A percentile compares a stretch with the other conserved stretches of the same genome.
phyloP scores from a whole-genome alignment of 2,329 filamentous ascomycete species.

The Colletotrichum camelliae region DNA sequence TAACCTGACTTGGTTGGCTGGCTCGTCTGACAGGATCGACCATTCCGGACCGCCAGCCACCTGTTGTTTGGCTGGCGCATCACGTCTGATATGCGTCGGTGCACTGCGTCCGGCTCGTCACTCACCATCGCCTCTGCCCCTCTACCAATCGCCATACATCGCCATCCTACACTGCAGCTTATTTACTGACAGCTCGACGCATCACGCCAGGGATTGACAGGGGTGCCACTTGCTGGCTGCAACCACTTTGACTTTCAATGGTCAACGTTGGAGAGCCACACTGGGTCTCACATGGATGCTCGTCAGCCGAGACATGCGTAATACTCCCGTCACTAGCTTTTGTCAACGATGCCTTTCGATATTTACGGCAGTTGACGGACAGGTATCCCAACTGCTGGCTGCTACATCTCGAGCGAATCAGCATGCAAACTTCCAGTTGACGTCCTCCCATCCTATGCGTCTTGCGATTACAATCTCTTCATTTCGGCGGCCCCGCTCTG shows the following conservation, averaged over 20 bases:
- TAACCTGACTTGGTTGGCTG: not conserved
- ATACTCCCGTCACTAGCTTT: not conserved
- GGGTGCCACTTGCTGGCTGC: not conserved
- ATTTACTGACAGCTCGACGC: constrained; percentile 6
- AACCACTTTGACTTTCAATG: constrained; percentile 1
- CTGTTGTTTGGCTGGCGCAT: not conserved
- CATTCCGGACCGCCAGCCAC: not conserved
- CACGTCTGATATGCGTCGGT: not conserved
- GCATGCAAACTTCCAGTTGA: constrained; percentile 25
- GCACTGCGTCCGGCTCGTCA: not conserved
- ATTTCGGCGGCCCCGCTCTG: not conserved
- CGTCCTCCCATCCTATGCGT: constrained; percentile 29
- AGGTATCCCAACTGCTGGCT: not conserved
- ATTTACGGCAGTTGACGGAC: not conserved
- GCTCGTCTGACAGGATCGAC: not conserved
- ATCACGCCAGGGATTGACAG: constrained; percentile 1
- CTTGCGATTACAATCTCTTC: constrained; percentile 16
- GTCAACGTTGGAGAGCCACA: not conserved
- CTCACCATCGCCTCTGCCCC: not conserved
- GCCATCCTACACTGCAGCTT: not conserved
- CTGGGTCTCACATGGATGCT: not conserved
- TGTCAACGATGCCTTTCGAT: not conserved
- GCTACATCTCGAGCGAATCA: not conserved
- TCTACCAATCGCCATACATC: not conserved
- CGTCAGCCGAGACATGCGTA: not conserved